Conservation (phyloP, 106 monocot species). For the Agapanthus africanus region DNA sequence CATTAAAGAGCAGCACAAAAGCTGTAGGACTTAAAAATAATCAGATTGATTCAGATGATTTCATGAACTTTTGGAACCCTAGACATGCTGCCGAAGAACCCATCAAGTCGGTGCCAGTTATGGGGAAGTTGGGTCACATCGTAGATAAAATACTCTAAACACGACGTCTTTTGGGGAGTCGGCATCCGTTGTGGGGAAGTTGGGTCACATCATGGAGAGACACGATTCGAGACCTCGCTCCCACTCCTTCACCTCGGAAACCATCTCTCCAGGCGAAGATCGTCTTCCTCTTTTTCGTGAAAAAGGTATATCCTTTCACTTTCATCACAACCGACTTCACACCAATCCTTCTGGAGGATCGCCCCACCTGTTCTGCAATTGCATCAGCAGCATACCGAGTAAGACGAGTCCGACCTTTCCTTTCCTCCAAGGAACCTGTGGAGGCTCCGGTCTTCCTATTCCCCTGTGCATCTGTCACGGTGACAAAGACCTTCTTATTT, state of each 20-base stretch:
- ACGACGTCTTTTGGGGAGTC: neutral
- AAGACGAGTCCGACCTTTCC: conserved; percentile 14
- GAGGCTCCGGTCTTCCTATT: conserved; percentile 15
- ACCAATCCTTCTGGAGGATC: conserved; percentile 17
- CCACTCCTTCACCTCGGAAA: conserved; percentile 20
- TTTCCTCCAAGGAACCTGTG: conserved; percentile 13
- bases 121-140: no score
- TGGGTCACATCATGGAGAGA: conserved; percentile 22
- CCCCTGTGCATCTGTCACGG: conserved; percentile 11
- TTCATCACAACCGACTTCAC: conserved; percentile 21
- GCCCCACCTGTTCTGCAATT: conserved; percentile 20
- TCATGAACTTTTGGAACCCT: no score
- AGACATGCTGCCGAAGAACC: no score
- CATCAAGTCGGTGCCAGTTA: no score
- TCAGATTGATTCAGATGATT: no score
- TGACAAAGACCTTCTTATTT: conserved; percentile 13
- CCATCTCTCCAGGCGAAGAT: conserved; percentile 28
- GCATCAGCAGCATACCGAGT: conserved; percentile 34
- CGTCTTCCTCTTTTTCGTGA: conserved; percentile 26
- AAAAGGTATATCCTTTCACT: conserved; percentile 20
- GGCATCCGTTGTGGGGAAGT: conserved; percentile 1
- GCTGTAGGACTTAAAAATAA: no score
- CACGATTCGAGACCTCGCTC: conserved; percentile 20
- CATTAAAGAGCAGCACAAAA: no score
- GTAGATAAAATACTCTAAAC: no score